phyloP scores from a whole-genome alignment of 108 stramenopile species.

The Bacterosira constricta region DNA sequence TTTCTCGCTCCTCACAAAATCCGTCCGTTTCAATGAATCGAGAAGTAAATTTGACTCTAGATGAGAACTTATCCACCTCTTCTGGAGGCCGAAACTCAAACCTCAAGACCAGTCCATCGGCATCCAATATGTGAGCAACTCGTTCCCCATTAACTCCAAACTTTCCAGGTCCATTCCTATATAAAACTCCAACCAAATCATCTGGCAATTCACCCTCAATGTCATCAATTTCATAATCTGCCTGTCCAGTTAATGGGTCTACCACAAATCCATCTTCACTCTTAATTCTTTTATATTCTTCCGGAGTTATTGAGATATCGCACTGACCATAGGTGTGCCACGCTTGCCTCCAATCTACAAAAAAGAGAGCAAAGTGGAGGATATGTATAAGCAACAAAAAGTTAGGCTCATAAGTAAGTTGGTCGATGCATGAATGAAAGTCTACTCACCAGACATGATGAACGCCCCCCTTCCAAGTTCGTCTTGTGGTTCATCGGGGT shows the following conservation, averaged over 20 bases:
- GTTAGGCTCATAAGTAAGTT: too few relatives aligned
- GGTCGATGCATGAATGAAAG: too few relatives aligned
- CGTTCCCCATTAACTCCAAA: slow-evolving; percentile 57
- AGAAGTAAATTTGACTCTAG: slow-evolving; percentile 46
- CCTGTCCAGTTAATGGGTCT: slow-evolving; percentile 54
- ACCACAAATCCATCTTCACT: slow-evolving; percentile 17
- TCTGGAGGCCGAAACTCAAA: slow-evolving; percentile 39
- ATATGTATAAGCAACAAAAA: too few relatives aligned
- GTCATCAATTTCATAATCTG: slow-evolving; percentile 53
- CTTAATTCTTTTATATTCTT: not conserved
- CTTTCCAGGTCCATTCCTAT: slow-evolving; percentile 67
- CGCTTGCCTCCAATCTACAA: slow-evolving; percentile 58
- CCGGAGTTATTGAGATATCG: not conserved
- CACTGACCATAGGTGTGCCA: slow-evolving; percentile 54
- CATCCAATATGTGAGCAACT: slow-evolving; percentile 60
- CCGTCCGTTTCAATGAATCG: slow-evolving; percentile 56
- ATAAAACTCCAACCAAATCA: slow-evolving; percentile 57
- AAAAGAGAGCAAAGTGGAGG: too few relatives aligned
- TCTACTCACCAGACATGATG: too few relatives aligned
- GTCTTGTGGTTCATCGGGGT: slow-evolving; percentile 47
- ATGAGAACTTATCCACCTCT: not conserved
- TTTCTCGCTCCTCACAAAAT: slow-evolving; percentile 41
- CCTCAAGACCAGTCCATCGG: slow-evolving; percentile 52
- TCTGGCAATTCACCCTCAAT: slow-evolving; percentile 55
- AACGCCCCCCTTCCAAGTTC: slow-evolving; percentile 53